Evolutionary conservation across 345 rosid genomes (phyloP).

Genomic region (Toxicodendron radicans): DNA sequence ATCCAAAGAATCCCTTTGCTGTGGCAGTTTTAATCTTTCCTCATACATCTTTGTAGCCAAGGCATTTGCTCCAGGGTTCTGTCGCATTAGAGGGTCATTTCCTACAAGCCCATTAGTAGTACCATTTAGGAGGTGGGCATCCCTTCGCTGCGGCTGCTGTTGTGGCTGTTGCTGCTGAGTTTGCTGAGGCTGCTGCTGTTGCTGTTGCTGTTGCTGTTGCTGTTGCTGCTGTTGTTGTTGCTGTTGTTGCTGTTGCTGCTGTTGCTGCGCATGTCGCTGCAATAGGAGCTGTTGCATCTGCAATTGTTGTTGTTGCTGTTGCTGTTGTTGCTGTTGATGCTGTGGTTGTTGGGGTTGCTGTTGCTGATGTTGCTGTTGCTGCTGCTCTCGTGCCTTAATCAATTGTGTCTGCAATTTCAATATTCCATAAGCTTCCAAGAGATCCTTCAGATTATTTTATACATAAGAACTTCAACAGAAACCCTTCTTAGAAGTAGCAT

Average conservation of each 20-base stretch:
- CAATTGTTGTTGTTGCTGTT: slow-evolving; percentile 42
- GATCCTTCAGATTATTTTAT: not conserved
- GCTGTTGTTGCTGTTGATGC: slow-evolving; percentile 49
- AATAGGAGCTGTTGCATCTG: slow-evolving; percentile 53
- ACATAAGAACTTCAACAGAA: not conserved
- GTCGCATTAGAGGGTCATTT: slow-evolving; percentile 79
- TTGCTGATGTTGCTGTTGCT: slow-evolving; percentile 46
- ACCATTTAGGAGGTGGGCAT: slow-evolving; percentile 84
- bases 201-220: too few species aligned
- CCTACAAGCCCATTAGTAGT: slow-evolving; percentile 75
- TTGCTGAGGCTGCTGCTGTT: slow-evolving; percentile 52
- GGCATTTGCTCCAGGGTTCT: slow-evolving; percentile 75
- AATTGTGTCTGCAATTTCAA: slow-evolving; percentile 55
- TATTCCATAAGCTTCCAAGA: slow-evolving; percentile 7
- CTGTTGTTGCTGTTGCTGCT: slow-evolving; percentile 43
- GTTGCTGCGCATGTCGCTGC: slow-evolving; percentile 58
- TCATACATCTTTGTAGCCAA: slow-evolving; percentile 87
- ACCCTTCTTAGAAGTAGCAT: not conserved
- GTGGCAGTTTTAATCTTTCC: slow-evolving; percentile 74
- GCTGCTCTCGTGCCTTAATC: slow-evolving; percentile 73
- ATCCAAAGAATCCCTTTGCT: slow-evolving; percentile 85
- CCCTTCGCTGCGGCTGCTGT: slow-evolving; percentile 78
- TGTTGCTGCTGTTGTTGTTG: slow-evolving; percentile 31
- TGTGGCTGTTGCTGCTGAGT: slow-evolving; percentile 49
- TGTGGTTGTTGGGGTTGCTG: slow-evolving; percentile 59